Base-by-base conservation (phyloP, 2,329 filamentous ascomycete genomes). In the Colletotrichum cordylinicola region DNA sequence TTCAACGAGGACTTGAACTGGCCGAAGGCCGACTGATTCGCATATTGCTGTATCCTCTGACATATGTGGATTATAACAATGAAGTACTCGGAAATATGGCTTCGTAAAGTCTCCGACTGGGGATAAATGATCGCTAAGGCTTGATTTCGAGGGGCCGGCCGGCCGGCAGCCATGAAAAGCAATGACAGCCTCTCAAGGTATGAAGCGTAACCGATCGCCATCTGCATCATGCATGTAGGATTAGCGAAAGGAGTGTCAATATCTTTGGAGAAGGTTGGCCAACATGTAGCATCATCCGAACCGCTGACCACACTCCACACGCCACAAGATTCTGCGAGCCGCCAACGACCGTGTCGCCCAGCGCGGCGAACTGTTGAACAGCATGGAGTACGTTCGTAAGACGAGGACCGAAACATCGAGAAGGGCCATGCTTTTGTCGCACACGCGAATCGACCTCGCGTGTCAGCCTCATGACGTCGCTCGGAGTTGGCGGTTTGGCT, bases 291-390 rank as follows among this genome's bases (percentile, higher is more conserved):
- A 85, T 82, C 76, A 85, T 83, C 48, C 86, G 82, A 8, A 88
- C 85, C 2, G 87, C 68, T 0, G 85, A 82, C 87, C 86, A 89
- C 0, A 88, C 85, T 10, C 86, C 82, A 70, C 84, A 86, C 0
- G 87, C 86, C 6, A 88, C 79, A 0, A 88, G 52, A 37, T 87
- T 88, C 76, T 88, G 87, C 0, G 84, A 84, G 1, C 85, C 86
- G 1, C 87, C 86, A 15, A 88, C 65, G 0, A 81, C 15, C 0
- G 80, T 35, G 15, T 80, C 79, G 4, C 86, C 86, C 16, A 88
- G 74, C 0, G 84, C 82, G 16, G 84, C 85, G 66, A 86, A 88
- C 72, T 86, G 84, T 70, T 88, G 86, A 1, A 87, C 82, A 0
- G 82, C 79, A 8, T 86, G 75, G 0, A 89, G 78, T 7, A 87